Evolutionary conservation across 2,329 filamentous ascomycete genomes (phyloP), one percentile per base, ranked within the genome.

Genomic region (Alternaria burnsii): DNA sequence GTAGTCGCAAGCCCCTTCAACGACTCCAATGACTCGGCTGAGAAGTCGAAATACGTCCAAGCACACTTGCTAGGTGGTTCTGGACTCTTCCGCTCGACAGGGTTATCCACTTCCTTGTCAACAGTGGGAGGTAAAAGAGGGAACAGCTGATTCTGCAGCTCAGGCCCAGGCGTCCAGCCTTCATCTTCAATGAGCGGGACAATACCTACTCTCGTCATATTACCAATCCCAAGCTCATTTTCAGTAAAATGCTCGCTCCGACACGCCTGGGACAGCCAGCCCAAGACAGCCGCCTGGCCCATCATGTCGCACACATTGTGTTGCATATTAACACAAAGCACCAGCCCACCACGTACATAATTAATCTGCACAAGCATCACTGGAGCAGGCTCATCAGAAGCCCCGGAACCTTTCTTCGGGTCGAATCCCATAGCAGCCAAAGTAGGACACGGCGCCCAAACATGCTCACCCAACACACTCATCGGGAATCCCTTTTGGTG

Each of bases 301-400:
- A 77, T 78, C 73, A 84, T 82, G 55, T 88, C 86, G 79, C 86
- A 83, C 0, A 76, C 71, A 6, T 79, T 78, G 63, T 88, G 86
- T 24, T 85, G 80, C 8, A 76, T 79, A 28, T 78, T 78, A 24
- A 86, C 74, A 3, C 81, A 84, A 9, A 88, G 76, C 1, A 88
- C 61, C 0, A 88, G 65, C 0, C 85, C 85, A 4, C 81, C 83
- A 1, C 63, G 53, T 38, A 87, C 80, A 54, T 85, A 81, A 48
- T 79, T 86, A 2, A 78, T 78, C 63, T 86, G 85, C 2, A 85
- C 60, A 0, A 82, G 61, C 42, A 87, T 70, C 0, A 86, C 84
- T 42, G 52, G 71, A 67, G 20, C 70, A 9, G 72, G 72, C 11
- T 64, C 67, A 48, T 59, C 56, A 57, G 60, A 32, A 36, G 59